These are phyloP conservation scores for Septoria linicola DNA, from an alignment of 2,329 filamentous ascomycete genomes.

Conservation along the genomic window DNA sequence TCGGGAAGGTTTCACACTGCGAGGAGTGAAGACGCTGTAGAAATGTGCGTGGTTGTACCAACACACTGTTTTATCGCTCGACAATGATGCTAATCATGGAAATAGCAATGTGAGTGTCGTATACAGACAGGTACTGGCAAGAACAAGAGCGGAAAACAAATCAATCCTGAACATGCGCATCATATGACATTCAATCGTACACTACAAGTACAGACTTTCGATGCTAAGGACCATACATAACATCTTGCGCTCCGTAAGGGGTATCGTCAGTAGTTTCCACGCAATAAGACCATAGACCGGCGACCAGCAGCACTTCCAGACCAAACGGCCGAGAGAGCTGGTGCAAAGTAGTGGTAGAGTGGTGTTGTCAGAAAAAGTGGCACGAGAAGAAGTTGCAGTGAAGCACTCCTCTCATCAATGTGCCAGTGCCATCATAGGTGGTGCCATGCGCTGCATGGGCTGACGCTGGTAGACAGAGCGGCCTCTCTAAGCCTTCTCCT, in stretches of 20 bases:
- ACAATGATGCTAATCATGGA: no score
- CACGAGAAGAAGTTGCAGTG: slow-evolving; percentile 15
- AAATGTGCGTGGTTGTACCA: no score
- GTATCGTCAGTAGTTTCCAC: slow-evolving; percentile 28
- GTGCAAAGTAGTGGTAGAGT: not conserved
- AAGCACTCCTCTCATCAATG: slow-evolving; percentile 22
- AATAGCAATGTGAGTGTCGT: no score
- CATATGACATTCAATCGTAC: slow-evolving; percentile 17
- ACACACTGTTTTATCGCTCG: no score
- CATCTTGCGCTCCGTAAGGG: slow-evolving; percentile 26
- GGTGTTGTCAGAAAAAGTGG: slow-evolving; percentile 11
- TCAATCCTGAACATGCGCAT: slow-evolving; percentile 15
- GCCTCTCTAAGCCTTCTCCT: slow-evolving; percentile 37
- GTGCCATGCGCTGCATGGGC: slow-evolving; percentile 19
- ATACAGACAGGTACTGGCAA: no score
- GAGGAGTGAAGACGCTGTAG: no score
- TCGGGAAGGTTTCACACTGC: no score
- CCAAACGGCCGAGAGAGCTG: not conserved
- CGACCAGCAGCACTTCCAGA: slow-evolving; percentile 6
- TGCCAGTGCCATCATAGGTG: slow-evolving; percentile 19
- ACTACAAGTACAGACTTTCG: slow-evolving; percentile 19
- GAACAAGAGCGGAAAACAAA: no score
- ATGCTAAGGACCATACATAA: slow-evolving; percentile 19
- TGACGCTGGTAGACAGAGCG: slow-evolving; percentile 20
- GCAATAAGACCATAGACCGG: slow-evolving; percentile 8